Evolutionary conservation across 148 eudicot species (phyloP), one percentile per base, ranked within the genome.

Genomic region (Rhododendron williamsianum): DNA sequence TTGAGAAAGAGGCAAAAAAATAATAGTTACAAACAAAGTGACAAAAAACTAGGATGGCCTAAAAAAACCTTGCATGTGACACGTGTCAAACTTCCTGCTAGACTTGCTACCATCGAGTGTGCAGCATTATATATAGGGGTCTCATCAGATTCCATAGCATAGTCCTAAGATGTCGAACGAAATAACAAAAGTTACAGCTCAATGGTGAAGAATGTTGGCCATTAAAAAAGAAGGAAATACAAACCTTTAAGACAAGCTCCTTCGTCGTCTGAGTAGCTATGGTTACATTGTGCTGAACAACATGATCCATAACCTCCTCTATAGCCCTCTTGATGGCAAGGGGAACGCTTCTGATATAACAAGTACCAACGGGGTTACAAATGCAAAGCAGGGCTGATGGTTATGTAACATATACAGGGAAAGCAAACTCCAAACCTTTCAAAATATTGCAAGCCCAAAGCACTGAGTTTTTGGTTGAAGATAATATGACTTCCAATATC

Each of bases 161-260:
- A 82, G 52, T 82, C 84, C 84, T 82, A 82, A n/a, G 65, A 63
- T 16, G 52, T 41, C 0, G 13, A 35, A 35, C 45, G 38, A 35
- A 35, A 81, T 36, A 19, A 81, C 4, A 81, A 36, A 49, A 35
- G 48, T 81, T 81, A 36, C 71, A 56, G 18, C 43, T 35, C 54
- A 0, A 38, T 38, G 49, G 36, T 82, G 52, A 82, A 63, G 49
- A 82, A 82, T 82, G 25, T 35, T 36, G 18, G 23, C 52, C 21
- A 11, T 48, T 81, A 58, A 56, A 19, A 58, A 38, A 19, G 16
- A 23, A 58, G n/a, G 25, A 21, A 11, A 11, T 38, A 82, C 84
- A 21, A 60, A 82, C 84, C 84, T 82, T 82, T n/a, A 82, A 25
- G 45, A 82, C 84, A 63, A 82, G 84, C 25, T 82, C 84, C 54